Percentiles rank a stretch among this genome's conserved stretches.
phyloP scores from a whole-genome alignment of 352 stramenopile genomes.

The Globisporangium radiosum region DNA sequence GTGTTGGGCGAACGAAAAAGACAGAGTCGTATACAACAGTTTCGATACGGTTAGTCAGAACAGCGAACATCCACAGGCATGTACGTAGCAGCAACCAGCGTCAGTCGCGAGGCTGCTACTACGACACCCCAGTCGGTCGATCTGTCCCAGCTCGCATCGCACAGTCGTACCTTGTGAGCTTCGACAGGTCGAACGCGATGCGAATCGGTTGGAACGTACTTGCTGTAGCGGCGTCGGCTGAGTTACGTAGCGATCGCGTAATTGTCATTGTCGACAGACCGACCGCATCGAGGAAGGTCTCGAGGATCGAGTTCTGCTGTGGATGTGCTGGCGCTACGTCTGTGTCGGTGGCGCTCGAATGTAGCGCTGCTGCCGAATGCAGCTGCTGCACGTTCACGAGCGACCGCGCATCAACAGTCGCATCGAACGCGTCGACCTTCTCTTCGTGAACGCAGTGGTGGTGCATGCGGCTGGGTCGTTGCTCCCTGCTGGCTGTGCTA shows the following conservation, averaged over 20 bases:
- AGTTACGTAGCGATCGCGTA: slow-evolving; percentile 2
- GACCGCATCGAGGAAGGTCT: slow-evolving; percentile 38
- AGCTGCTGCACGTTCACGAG: slow-evolving; percentile 29
- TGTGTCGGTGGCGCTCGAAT: not conserved
- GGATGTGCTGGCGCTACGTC: too few relatives aligned
- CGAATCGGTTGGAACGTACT: slow-evolving; percentile 60
- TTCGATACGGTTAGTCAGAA: not conserved
- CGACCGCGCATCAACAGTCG: slow-evolving; percentile 29
- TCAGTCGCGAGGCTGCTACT: too few relatives aligned
- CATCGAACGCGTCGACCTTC: slow-evolving; percentile 42
- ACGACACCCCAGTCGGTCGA: not conserved
- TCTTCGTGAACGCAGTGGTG: slow-evolving; percentile 69
- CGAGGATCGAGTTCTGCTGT: slow-evolving; percentile 19
- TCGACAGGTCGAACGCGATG: slow-evolving; percentile 73
- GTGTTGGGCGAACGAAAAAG: not conserved
- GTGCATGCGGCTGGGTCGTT: not conserved
- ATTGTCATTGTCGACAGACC: slow-evolving; percentile 17
- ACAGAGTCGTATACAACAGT: too few relatives aligned
- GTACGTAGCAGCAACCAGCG: too few relatives aligned
- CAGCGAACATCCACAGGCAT: not conserved
- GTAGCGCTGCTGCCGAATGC: not conserved
- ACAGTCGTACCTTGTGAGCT: slow-evolving; percentile 35
- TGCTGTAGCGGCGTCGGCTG: slow-evolving; percentile 6
- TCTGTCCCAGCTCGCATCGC: not conserved
- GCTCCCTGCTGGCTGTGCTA: not conserved